Conservation (phyloP, 495 filamentous ascomycete genomes). For the Aspergillus conjunctus region DNA sequence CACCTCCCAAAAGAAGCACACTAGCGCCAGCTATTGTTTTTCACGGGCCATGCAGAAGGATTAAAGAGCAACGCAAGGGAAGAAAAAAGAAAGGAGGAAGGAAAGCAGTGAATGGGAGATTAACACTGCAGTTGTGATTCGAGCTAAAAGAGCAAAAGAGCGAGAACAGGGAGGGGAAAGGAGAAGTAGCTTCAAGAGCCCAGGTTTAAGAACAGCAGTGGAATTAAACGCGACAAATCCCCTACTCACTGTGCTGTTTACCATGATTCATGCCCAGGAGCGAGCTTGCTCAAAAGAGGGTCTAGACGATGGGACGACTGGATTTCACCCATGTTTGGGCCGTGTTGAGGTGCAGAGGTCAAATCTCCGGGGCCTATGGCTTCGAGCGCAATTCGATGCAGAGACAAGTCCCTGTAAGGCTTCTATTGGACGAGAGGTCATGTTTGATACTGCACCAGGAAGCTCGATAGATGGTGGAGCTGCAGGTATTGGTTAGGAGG, state of each 20-base stretch:
- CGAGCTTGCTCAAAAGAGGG: constrained; percentile 5
- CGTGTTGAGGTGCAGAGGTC: constrained; percentile 12
- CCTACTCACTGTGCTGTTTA: constrained; percentile 2
- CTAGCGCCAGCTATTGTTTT: constrained; percentile 12
- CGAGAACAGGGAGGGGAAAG: constrained; percentile 5
- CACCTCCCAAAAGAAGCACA: constrained; percentile 6
- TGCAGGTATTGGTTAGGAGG: constrained; percentile 18
- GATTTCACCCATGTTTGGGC: neutral
- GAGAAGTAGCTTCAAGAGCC: constrained; percentile 9
- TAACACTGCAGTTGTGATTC: too few relatives aligned
- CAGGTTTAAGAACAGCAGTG: constrained; percentile 7
- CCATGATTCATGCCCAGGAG: constrained; percentile 3
- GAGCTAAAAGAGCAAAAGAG: neutral
- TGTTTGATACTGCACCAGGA: constrained; percentile 19
- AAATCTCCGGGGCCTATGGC: constrained; percentile 14
- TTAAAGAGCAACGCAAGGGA: neutral
- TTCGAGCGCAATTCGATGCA: neutral
- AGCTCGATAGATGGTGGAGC: constrained; percentile 12
- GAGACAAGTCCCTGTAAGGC: neutral
- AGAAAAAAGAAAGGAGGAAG: neutral
- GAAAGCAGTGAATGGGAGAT: neutral
- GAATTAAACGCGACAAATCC: constrained; percentile 5
- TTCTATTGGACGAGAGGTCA: constrained; percentile 9
- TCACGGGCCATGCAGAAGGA: constrained; percentile 14
- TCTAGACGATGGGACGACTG: constrained; percentile 1